Percentiles rank a stretch among this genome's conserved stretches.
Evolutionary conservation across 2,329 filamentous ascomycete genomes (phyloP).

Genomic region (Botrytis sinoallii): DNA sequence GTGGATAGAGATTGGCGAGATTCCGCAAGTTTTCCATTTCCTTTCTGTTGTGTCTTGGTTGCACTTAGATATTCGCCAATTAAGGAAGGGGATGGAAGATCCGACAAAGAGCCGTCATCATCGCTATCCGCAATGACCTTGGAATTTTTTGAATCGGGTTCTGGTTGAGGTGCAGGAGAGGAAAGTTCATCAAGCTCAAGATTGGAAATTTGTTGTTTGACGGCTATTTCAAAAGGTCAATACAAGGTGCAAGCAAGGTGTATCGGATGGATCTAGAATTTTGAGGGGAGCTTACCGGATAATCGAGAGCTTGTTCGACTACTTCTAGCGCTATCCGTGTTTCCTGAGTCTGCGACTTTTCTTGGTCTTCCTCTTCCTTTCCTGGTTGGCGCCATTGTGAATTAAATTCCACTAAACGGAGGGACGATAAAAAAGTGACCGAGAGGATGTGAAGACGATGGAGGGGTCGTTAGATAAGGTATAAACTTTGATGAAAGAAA

Average conservation of each 20-base stretch:
- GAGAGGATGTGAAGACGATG: neutral
- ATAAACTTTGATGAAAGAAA: neutral
- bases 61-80: slow-evolving; percentile 21
- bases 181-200: slow-evolving; percentile 20
- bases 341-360: slow-evolving; percentile 22
- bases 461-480: neutral
- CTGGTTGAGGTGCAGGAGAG: slow-evolving; percentile 10
- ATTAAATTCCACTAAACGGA: neutral
- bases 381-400: slow-evolving; percentile 24
- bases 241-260: neutral
- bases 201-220: slow-evolving; percentile 27
- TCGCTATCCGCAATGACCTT: slow-evolving; percentile 13
- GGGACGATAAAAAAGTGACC: neutral
- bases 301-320: slow-evolving; percentile 27
- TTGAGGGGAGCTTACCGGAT: slow-evolving; percentile 29
- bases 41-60: slow-evolving; percentile 14
- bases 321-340: slow-evolving; percentile 20
- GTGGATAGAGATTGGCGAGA: slow-evolving; percentile 42
- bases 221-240: slow-evolving; percentile 24
- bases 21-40: slow-evolving; percentile 30
- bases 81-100: slow-evolving; percentile 24
- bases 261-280: neutral
- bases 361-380: slow-evolving; percentile 29
- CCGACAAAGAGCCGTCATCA: slow-evolving; percentile 23
- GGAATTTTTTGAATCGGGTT: neutral